Conservation (phyloP, 345 rosid species). For the Eucalyptus erythrocorys region DNA sequence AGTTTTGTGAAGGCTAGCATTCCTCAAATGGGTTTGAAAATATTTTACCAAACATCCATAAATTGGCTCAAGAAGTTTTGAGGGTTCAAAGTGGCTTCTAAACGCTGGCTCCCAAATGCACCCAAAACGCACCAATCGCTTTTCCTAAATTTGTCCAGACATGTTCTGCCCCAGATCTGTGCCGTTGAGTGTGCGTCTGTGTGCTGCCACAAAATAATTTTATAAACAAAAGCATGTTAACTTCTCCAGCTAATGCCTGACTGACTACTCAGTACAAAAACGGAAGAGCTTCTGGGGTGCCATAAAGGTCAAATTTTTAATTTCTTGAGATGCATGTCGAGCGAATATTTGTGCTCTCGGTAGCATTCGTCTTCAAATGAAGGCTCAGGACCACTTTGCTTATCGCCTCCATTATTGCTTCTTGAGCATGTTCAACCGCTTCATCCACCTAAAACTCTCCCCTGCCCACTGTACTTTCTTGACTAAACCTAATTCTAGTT, state of each 20-base stretch:
- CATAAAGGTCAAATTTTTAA: neutral
- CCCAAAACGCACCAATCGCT: neutral
- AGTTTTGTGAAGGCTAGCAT: no score
- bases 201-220: neutral
- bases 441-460: neutral
- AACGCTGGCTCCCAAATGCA: no score
- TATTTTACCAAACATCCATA: no score
- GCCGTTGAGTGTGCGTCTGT: neutral
- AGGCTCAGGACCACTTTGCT: neutral
- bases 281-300: neutral
- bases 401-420: neutral
- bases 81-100: no score
- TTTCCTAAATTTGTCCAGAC: neutral
- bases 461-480: neutral
- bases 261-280: neutral
- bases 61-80: no score
- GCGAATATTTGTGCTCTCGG: neutral
- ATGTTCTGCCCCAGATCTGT: neutral
- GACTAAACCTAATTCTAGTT: accelerated
- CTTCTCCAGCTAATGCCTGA: neutral
- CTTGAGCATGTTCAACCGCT: neutral
- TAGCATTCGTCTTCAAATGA: neutral
- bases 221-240: neutral
- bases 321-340: neutral
- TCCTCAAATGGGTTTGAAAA: no score